These are phyloP conservation scores for Aegilops tauschii DNA, from an alignment of 176 grass and related monocot species.

Conservation along the genomic window DNA sequence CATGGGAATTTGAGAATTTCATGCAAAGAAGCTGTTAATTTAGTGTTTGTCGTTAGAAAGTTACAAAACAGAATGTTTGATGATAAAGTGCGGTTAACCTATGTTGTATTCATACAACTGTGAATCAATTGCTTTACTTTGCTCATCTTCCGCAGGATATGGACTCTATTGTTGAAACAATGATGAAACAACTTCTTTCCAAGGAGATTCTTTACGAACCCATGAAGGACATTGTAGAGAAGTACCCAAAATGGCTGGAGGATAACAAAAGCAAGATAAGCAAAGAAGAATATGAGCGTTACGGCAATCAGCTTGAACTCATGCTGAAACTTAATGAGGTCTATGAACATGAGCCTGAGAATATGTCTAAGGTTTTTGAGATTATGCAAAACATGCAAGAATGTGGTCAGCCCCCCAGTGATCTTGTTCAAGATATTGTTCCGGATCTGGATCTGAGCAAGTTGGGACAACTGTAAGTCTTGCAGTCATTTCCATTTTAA, in stretches of 20 bases:
- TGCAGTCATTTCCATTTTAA: neutral
- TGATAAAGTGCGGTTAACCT: neutral
- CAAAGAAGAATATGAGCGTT: slow-evolving; percentile 75
- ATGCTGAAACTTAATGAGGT: slow-evolving; percentile 77
- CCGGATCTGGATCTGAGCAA: slow-evolving; percentile 85
- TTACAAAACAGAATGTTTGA: neutral
- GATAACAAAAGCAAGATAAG: slow-evolving; percentile 70
- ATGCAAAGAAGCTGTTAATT: neutral
- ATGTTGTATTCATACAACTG: neutral
- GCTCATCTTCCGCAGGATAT: slow-evolving; percentile 56
- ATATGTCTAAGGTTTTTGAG: slow-evolving; percentile 80
- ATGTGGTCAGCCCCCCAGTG: slow-evolving; percentile 90
- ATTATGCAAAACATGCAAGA: slow-evolving; percentile 99
- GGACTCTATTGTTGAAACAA: slow-evolving; percentile 93
- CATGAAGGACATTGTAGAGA: slow-evolving; percentile 94
- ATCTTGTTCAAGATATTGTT: slow-evolving; percentile 86
- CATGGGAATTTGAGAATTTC: neutral
- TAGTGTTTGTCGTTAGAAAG: neutral
- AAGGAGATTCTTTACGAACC: slow-evolving; percentile 97
- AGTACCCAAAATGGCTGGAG: slow-evolving; percentile 93
- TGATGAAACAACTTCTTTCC: slow-evolving; percentile 97
- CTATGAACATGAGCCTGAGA: slow-evolving; percentile 85
- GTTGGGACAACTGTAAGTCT: slow-evolving; percentile 84
- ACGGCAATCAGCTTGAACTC: slow-evolving; percentile 68
- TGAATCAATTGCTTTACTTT: slow-evolving; percentile 6